These are phyloP conservation scores for Phlegmacium glaucopus DNA, from an alignment of 768 basidiomycete genomes.

Conservation along the genomic window DNA sequence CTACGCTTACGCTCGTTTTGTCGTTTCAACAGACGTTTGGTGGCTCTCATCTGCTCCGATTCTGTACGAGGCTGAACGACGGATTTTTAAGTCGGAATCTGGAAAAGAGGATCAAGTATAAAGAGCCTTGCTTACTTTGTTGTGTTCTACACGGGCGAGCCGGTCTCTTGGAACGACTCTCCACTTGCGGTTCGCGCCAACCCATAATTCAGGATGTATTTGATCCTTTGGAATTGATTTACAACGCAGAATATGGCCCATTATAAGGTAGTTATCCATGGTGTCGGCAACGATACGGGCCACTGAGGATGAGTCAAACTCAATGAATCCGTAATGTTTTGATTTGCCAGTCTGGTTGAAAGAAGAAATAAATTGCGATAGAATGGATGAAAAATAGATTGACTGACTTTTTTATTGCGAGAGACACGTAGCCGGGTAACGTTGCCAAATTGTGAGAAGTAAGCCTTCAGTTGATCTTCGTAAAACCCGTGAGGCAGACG, in stretches of 20 bases:
- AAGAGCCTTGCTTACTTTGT: conserved; percentile 57
- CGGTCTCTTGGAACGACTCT: conserved; percentile 70
- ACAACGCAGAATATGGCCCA: conserved; percentile 92
- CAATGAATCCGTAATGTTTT: conserved; percentile 96
- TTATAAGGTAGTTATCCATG: conserved; percentile 97
- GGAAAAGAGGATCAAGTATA: background rate
- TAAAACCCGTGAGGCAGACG: conserved; percentile 97
- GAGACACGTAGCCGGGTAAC: conserved; percentile 87
- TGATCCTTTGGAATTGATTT: conserved; percentile 86
- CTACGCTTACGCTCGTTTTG: conserved; percentile 78
- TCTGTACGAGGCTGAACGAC: conserved; percentile 63
- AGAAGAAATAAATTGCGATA: background rate
- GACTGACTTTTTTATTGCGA: conserved; percentile 82
- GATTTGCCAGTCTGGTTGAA: conserved; percentile 79
- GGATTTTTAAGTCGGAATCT: background rate
- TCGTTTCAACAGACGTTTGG: conserved; percentile 68
- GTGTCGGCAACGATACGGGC: conserved; percentile 96
- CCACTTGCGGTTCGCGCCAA: conserved; percentile 96
- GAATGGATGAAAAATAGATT: background rate
- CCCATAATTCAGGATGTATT: conserved; percentile 92
- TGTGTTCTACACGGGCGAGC: conserved; percentile 69
- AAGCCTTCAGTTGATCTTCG: conserved; percentile 88
- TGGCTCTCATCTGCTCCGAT: conserved; percentile 60
- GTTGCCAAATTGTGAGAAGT: conserved; percentile 93
- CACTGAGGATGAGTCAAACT: conserved; percentile 86